A percentile compares a stretch with the other conserved stretches of the same genome.
phyloP scores from a whole-genome alignment of 2,329 filamentous ascomycete genomes.

The Seiridium unicorne region DNA sequence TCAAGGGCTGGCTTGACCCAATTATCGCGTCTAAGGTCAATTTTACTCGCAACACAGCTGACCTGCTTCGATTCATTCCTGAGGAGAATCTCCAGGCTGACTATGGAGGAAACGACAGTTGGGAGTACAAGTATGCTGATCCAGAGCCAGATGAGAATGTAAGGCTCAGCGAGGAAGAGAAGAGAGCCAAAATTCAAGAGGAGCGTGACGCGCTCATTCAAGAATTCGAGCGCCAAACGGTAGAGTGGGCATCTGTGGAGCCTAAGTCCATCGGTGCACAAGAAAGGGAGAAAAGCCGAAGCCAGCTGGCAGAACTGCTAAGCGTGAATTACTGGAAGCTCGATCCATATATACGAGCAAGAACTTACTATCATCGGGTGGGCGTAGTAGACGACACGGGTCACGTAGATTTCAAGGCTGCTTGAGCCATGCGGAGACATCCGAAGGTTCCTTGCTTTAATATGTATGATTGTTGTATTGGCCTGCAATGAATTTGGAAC shows the following conservation, averaged over 20 bases:
- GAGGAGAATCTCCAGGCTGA: slow-evolving; percentile 59
- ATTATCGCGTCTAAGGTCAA: slow-evolving; percentile 72
- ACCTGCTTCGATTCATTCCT: slow-evolving; percentile 61
- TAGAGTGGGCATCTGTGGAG: slow-evolving; percentile 53
- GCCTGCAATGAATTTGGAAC: no score
- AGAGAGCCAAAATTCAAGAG: slow-evolving; percentile 45
- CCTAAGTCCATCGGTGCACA: no score
- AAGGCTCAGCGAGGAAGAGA: slow-evolving; percentile 41
- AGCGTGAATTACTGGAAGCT: slow-evolving; percentile 64
- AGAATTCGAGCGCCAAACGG: slow-evolving; percentile 57
- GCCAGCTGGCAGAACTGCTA: no score
- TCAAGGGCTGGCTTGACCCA: slow-evolving; percentile 74
- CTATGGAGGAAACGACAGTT: slow-evolving; percentile 65
- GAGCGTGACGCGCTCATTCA: slow-evolving; percentile 52
- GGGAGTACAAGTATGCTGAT: slow-evolving; percentile 64
- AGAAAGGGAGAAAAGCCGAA: no score
- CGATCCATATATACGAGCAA: slow-evolving; percentile 65
- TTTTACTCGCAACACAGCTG: slow-evolving; percentile 62
- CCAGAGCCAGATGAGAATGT: slow-evolving; percentile 59
- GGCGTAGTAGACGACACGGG: slow-evolving; percentile 42
- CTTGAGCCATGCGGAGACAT: background rate
- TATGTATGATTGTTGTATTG: no score
- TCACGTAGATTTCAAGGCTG: slow-evolving; percentile 7
- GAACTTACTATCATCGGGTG: slow-evolving; percentile 61
- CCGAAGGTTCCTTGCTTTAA: no score